Conservation (phyloP, 768 basidiomycete genomes). For the Rhizopogon salebrosus region DNA sequence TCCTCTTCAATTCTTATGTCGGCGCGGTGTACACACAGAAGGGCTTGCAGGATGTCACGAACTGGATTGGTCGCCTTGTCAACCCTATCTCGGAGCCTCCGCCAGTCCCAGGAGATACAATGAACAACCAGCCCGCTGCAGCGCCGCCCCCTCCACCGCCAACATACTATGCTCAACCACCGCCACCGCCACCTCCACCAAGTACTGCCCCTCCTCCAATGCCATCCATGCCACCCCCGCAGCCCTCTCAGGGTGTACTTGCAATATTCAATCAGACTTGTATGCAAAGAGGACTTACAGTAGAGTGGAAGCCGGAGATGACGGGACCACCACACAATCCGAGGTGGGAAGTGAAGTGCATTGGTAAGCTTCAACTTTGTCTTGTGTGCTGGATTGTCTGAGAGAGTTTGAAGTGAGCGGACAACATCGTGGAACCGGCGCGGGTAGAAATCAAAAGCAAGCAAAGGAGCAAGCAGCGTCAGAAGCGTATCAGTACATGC, state of each 20-base stretch:
- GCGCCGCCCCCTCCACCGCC: slow-evolving; percentile 18
- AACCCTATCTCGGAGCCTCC: slow-evolving; percentile 36
- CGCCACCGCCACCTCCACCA: slow-evolving; percentile 9
- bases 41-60: slow-evolving; percentile 43
- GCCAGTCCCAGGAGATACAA: slow-evolving; percentile 12
- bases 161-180: slow-evolving; percentile 7
- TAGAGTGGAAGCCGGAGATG: slow-evolving; percentile 45
- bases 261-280: slow-evolving; percentile 52
- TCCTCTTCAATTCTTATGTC: slow-evolving; percentile 56
- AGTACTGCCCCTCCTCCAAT: slow-evolving; percentile 19
- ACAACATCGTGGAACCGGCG: slow-evolving; percentile 42
- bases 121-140: slow-evolving; percentile 4
- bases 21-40: slow-evolving; percentile 62
- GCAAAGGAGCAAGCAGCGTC: slow-evolving; percentile 69
- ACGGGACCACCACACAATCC: slow-evolving; percentile 51
- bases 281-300: slow-evolving; percentile 35
- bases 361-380: slow-evolving; percentile 33
- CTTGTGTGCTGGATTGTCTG: neutral
- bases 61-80: slow-evolving; percentile 56
- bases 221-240: slow-evolving; percentile 9
- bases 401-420: slow-evolving; percentile 40
- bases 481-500: slow-evolving; percentile 44
- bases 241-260: slow-evolving; percentile 32
- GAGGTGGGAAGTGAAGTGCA: slow-evolving; percentile 51
- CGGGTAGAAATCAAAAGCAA: slow-evolving; percentile 55